These are phyloP conservation scores for Rhododendron ferrugineum DNA, from an alignment of 148 eudicot species.

Conservation along the genomic window DNA sequence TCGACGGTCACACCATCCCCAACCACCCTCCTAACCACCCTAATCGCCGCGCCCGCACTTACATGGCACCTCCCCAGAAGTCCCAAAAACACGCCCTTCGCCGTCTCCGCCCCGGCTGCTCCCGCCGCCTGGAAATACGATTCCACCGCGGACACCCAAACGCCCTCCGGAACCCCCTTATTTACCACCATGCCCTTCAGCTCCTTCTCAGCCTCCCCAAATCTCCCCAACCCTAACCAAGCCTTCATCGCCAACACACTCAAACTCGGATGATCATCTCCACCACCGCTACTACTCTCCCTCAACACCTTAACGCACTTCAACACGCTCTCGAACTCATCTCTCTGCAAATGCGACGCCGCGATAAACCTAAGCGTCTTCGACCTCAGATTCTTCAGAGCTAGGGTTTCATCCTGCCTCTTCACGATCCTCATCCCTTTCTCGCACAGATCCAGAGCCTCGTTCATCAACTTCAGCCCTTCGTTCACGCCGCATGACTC, in stretches of 20 bases:
- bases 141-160: constrained; percentile 93
- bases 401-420: constrained; percentile 53
- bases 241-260: constrained; percentile 96
- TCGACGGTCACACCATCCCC: constrained; percentile 57
- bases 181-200: constrained; percentile 69
- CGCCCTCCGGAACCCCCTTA: constrained; percentile 73
- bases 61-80: constrained; percentile 70
- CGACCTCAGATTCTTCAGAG: constrained; percentile 47
- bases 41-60: constrained; percentile 67
- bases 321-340: constrained; percentile 84
- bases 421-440: constrained; percentile 65
- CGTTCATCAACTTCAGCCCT: constrained; percentile 79
- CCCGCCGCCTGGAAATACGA: constrained; percentile 79
- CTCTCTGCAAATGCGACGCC: constrained; percentile 76
- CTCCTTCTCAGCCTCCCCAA: constrained; percentile 87
- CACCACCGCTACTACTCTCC: constrained; percentile 29
- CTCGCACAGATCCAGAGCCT: constrained; percentile 79
- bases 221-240: constrained; percentile 80
- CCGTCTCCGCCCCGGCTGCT: constrained; percentile 72
- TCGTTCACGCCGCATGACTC: constrained; percentile 42
- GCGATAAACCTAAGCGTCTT: constrained; percentile 82
- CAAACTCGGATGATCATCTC: constrained; percentile 79
- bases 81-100: constrained; percentile 76
- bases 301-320: constrained; percentile 89
- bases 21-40: constrained; percentile 66